Base-by-base conservation (phyloP, 805 yeast species). In the Candida arabinofermentans region DNA sequence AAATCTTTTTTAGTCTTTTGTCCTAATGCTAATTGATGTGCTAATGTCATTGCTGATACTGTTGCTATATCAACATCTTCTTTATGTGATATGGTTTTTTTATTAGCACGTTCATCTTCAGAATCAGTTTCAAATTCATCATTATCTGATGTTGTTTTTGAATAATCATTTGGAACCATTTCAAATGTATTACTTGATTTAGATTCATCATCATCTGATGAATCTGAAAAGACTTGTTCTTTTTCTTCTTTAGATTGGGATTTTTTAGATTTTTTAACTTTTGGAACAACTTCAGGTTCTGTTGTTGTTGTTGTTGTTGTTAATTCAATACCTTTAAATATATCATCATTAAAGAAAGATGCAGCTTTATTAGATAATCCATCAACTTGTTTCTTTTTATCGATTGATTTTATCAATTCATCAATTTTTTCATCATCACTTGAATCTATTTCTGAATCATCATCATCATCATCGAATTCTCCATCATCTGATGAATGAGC, bases 1-100 rank as follows among this genome's bases (percentile, higher is more conserved):
- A 91, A 70, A 57, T 89, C 96, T 54, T 86, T 83, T 59, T 83
- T 89, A 37, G 82, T 78, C 69, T 74, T 85, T 56, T 87, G 89
- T 8, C 96, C 96, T 21, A 88, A 64, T 0, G 98, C 99, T 30
- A 93, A 72, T 64, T 93, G 89, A 60, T 93, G 99, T 0, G 99
- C 99, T 55, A 93, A 69, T 0, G 99, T 93, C 99, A 93, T 93
- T 5, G 96, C 96, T 61, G 89, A 95, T 1, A 85, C 95, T 2
- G 96, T 89, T 16, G 93, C 95, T 46, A 90, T 70, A 49, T 87
- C 96, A 37, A 87, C 80, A 46, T 79, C 83, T 39, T 77, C 72
- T 44, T 76, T 68, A 50, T 84, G 86, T 22, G 62, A 67, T 50
- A 59, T 69, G 54, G 37, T 68, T 54, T 58, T 60, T 55, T 66